Evolutionary conservation across 1,284 basidiomycete genomes (phyloP).

Genomic region (Ustilago trichophora): DNA sequence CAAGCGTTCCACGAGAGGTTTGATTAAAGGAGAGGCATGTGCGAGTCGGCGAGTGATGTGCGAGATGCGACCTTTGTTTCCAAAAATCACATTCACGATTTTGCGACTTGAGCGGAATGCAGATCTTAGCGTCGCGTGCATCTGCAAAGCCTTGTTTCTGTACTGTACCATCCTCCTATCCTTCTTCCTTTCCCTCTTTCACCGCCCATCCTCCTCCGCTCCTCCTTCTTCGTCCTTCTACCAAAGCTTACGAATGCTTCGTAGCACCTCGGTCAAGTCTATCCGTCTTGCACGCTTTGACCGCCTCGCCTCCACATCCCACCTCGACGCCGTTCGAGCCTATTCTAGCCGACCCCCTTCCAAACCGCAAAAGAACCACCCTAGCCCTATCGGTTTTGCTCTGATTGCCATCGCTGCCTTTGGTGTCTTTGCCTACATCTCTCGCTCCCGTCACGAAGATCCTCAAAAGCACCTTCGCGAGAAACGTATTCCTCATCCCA

Average conservation of each 20-base stretch:
- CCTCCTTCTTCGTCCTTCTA: too few species aligned
- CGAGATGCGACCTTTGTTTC: too few species aligned
- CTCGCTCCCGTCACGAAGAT: slow-evolving; percentile 50
- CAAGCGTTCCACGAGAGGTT: too few species aligned
- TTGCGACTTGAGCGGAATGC: too few species aligned
- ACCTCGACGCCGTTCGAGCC: slow-evolving; percentile 17
- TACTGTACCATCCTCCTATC: too few species aligned
- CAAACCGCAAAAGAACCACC: slow-evolving; percentile 39
- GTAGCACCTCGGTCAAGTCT: slow-evolving; percentile 12
- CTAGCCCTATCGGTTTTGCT: slow-evolving; percentile 55
- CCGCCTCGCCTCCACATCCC: slow-evolving; percentile 12
- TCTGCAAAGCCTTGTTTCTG: too few species aligned
- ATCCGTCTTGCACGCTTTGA: slow-evolving; percentile 31
- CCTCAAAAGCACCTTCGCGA: slow-evolving; percentile 50
- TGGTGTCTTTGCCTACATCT: slow-evolving; percentile 55
- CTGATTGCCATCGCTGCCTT: slow-evolving; percentile 52
- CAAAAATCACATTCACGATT: too few species aligned
- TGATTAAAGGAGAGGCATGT: too few species aligned
- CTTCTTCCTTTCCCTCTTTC: too few species aligned
- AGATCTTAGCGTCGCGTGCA: too few species aligned
- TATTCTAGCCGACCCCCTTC: slow-evolving; percentile 10
- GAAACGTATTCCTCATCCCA: slow-evolving; percentile 58
- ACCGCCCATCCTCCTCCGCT: too few species aligned
- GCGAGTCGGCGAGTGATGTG: too few species aligned
- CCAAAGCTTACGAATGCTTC: slow-evolving; percentile 19